Conservation (phyloP, 2,329 filamentous ascomycete species). For the Tolypocladium guangdongense region DNA sequence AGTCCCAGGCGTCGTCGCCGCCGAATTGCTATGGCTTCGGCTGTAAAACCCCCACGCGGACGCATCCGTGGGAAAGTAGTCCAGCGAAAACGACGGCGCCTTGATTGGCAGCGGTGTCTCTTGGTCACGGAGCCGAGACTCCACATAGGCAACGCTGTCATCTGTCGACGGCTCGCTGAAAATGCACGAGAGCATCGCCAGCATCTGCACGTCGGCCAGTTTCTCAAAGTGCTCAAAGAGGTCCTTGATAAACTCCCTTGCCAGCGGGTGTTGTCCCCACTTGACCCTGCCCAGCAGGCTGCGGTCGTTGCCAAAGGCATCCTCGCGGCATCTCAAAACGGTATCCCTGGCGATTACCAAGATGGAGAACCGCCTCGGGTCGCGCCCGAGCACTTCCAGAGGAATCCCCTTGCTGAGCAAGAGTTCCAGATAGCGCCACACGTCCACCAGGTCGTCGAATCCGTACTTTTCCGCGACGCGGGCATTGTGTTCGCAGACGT, state of each 20-base stretch:
- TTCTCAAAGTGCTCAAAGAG: conserved; percentile 55
- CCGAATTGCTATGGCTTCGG: conserved; percentile 43
- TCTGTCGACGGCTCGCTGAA: conserved; percentile 50
- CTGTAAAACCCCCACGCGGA: conserved; percentile 41
- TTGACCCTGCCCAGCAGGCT: conserved; percentile 48
- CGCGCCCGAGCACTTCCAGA: conserved; percentile 49
- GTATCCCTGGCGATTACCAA: conserved; percentile 59
- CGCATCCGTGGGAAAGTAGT: conserved; percentile 52
- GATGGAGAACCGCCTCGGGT: conserved; percentile 46
- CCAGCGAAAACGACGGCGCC: conserved; percentile 53
- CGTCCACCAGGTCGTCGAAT: conserved; percentile 59
- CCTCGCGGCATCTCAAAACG: conserved; percentile 25
- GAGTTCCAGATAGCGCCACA: conserved; percentile 75
- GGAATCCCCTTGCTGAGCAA: conserved; percentile 69
- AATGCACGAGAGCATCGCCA: conserved; percentile 61
- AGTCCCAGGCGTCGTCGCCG: conserved; percentile 45
- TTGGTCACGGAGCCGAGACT: conserved; percentile 43
- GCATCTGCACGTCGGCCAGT: conserved; percentile 55
- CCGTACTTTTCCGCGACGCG: conserved; percentile 62
- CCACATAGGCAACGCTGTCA: conserved; percentile 45
- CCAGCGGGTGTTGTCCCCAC: conserved; percentile 57
- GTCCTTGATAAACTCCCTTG: conserved; percentile 47
- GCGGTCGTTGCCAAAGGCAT: conserved; percentile 9
- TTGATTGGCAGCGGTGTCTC: conserved; percentile 55
- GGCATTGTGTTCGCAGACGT: conserved; percentile 78